These are phyloP conservation scores for Loxodes magnus DNA, from an alignment of 73 alveolate genomes.

Conservation along the genomic window DNA sequence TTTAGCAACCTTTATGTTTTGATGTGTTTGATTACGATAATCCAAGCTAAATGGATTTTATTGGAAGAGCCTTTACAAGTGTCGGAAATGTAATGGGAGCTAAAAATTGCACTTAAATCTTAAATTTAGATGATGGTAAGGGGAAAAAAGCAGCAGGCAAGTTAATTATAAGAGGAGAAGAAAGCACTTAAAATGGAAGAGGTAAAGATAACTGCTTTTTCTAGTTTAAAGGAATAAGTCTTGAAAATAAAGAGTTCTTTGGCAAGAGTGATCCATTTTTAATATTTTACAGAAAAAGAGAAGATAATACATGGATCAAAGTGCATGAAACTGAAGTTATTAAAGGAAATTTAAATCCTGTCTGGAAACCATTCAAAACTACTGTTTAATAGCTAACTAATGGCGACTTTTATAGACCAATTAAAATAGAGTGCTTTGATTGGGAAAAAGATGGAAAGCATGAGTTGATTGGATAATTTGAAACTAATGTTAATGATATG, in stretches of 20 bases:
- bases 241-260: slow-evolving; percentile 23
- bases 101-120: not conserved
- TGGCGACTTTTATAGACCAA: slow-evolving; percentile 27
- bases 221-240: slow-evolving; percentile 16
- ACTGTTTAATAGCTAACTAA: slow-evolving; percentile 29
- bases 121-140: not conserved
- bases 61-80: slow-evolving; percentile 21
- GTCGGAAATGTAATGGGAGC: slow-evolving; percentile 24
- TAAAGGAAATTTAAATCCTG: slow-evolving; percentile 33
- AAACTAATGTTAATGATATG: slow-evolving; percentile 25
- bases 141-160: slow-evolving; percentile 16
- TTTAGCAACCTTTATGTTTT: slow-evolving; percentile 19
- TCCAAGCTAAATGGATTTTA: not conserved
- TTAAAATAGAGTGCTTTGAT: slow-evolving; percentile 52
- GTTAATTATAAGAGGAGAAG: slow-evolving; percentile 15
- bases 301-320: slow-evolving; percentile 11
- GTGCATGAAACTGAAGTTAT: slow-evolving; percentile 25
- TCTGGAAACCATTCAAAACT: slow-evolving; percentile 47
- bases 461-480: slow-evolving; percentile 41
- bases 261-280: slow-evolving; percentile 38
- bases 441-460: slow-evolving; percentile 36
- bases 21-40: slow-evolving; percentile 16
- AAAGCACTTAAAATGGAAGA: slow-evolving; percentile 26
- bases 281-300: slow-evolving; percentile 14
- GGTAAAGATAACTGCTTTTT: slow-evolving; percentile 29